These are phyloP conservation scores for Flaveria sonorensis DNA, from an alignment of 129 eudicot genomes.

Conservation along the genomic window DNA sequence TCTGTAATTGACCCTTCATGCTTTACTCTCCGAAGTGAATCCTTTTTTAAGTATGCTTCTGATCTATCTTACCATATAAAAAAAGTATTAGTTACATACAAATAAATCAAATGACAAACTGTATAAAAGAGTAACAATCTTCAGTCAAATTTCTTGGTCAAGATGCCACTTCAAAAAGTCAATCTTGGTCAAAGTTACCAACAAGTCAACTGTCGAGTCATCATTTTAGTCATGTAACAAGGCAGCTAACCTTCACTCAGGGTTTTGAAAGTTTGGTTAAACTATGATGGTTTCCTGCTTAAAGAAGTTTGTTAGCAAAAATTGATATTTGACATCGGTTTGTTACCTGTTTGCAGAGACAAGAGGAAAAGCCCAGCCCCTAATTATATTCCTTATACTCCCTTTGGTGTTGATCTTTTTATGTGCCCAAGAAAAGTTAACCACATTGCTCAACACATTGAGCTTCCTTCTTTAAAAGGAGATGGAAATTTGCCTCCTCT, in stretches of 20 bases:
- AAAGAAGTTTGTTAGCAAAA: background rate
- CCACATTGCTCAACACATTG: constrained; percentile 89
- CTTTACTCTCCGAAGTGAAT: constrained; percentile 78
- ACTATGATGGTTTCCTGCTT: constrained; percentile 1
- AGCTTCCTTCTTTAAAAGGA: constrained; percentile 68
- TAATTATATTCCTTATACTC: constrained; percentile 62
- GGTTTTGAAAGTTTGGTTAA: background rate
- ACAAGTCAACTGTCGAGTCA: background rate
- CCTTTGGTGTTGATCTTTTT: constrained; percentile 83
- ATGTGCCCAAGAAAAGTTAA: constrained; percentile 69
- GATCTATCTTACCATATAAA: background rate
- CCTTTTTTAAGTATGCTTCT: constrained; percentile 63
- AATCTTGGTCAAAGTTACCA: background rate
- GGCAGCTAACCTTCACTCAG: background rate
- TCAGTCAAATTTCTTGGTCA: background rate
- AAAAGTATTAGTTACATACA: background rate
- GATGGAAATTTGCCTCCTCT: constrained; percentile 58
- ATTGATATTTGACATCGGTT: background rate
- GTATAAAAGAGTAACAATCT: background rate
- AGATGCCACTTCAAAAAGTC: background rate
- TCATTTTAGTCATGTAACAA: background rate
- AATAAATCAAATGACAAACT: background rate
- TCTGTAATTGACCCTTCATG: constrained; percentile 69
- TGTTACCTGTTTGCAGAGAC: constrained; percentile 55
- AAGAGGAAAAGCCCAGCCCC: constrained; percentile 79